phyloP scores from a whole-genome alignment of 257 asterid species.

The Euphrasia confusa region DNA sequence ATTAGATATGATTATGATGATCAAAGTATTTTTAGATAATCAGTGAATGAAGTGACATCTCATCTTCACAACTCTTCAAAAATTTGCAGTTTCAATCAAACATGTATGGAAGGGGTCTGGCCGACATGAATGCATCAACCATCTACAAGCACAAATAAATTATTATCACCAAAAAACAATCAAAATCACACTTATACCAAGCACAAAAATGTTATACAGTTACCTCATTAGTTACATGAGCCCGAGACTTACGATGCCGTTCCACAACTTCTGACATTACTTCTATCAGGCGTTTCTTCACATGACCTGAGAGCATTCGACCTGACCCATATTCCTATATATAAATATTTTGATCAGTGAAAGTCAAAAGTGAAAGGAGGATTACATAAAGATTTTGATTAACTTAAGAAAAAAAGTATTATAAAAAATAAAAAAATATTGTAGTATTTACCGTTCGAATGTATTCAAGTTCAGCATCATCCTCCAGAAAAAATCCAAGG shows the following conservation, averaged over 20 bases:
- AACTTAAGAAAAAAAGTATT: neutral
- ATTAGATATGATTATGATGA: no score
- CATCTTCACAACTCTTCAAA: no score
- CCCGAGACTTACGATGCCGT: slow-evolving; percentile 76
- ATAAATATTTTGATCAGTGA: no score
- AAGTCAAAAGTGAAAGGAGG: no score
- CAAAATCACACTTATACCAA: neutral
- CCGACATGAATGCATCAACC: slow-evolving; percentile 92
- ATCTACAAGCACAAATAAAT: slow-evolving; percentile 33
- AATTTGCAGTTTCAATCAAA: slow-evolving; percentile 48
- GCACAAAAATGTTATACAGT: neutral
- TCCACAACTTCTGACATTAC: slow-evolving; percentile 74
- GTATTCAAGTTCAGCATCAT: slow-evolving; percentile 70
- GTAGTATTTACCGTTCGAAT: slow-evolving; percentile 45
- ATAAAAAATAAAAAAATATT: neutral
- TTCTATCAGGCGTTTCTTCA: slow-evolving; percentile 66
- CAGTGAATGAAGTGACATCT: no score
- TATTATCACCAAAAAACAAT: neutral
- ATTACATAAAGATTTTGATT: neutral
- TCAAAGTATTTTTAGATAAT: no score
- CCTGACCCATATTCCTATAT: slow-evolving; percentile 84
- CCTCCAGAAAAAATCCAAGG: slow-evolving; percentile 91
- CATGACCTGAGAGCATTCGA: slow-evolving; percentile 89
- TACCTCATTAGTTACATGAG: slow-evolving; percentile 92
- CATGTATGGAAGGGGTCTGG: slow-evolving; percentile 79